Conservation (phyloP, 306 rosid genomes). For the Vigna angularis region DNA sequence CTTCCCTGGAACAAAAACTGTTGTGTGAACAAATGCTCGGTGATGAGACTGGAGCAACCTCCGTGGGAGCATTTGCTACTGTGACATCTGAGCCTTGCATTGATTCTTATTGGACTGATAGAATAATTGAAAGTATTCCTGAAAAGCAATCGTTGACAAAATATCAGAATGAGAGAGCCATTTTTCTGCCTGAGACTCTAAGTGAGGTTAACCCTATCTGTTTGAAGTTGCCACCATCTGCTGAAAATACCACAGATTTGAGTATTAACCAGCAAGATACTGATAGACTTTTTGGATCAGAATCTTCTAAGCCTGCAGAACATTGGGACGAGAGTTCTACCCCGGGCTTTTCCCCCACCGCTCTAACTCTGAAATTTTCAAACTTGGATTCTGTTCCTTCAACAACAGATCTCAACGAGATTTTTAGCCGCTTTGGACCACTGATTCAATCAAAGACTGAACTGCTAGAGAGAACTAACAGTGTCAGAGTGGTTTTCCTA, state of each 20-base stretch:
- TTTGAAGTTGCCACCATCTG: constrained; percentile 33
- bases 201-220: constrained; percentile 31
- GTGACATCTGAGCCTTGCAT: constrained; percentile 48
- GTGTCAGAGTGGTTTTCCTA: constrained; percentile 77
- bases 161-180: constrained; percentile 47
- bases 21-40: constrained; percentile 49
- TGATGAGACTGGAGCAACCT: constrained; percentile 46
- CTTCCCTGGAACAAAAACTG: constrained; percentile 44
- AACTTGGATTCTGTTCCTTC: constrained; percentile 69
- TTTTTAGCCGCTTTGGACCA: constrained; percentile 65
- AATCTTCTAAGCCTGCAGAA: constrained; percentile 36
- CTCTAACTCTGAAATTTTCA: constrained; percentile 74
- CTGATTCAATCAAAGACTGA: constrained; percentile 72
- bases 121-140: constrained; percentile 58
- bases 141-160: constrained; percentile 49
- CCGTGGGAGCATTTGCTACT: constrained; percentile 30
- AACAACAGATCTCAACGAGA: constrained; percentile 59
- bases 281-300: constrained; percentile 40
- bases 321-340: constrained; percentile 44
- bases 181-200: constrained; percentile 32
- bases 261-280: constrained; percentile 29
- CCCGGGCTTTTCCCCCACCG: constrained; percentile 58
- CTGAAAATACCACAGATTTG: constrained; percentile 28
- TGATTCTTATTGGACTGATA: constrained; percentile 77
- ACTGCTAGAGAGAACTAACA: constrained; percentile 63